Evolutionary conservation across 306 rosid species (phyloP), one percentile per base, ranked within the genome.

Genomic region (Cucumis cinereus): DNA sequence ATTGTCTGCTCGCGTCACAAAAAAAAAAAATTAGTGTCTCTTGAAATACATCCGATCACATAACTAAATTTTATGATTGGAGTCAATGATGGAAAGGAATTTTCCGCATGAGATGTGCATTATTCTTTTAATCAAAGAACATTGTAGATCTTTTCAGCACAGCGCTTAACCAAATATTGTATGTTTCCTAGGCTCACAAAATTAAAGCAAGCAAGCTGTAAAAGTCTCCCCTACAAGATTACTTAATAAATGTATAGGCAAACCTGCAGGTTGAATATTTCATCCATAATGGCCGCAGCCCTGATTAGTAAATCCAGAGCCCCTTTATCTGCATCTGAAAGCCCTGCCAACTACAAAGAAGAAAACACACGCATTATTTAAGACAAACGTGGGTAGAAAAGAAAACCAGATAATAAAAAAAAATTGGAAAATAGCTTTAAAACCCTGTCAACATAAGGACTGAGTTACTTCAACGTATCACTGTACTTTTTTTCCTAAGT

Each of bases 221-320:
- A n/a, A 58, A 35, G 43, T 57, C 59, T 81, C 69, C 72, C 74
- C 69, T 60, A 75, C 52, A 72, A 43, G 40, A 23, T 61, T 22
- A 19, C 24, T 76, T 38, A 33, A 49, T 33, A 47, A 55, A 62
- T 20, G 79, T 69, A 69, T 28, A 10, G 17, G 26, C 63, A 66
- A 77, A 94, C 97, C 98, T 94, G 98, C 69, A 80, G 80, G 85
- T 80, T 69, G 85, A 89, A 94, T 70, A 91, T 92, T 71, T 90
- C 92, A 76, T 94, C 93, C 92, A 91, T 86, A 77, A 91, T 79
- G 74, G 80, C 70, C 79, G 98, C 97, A 70, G 95, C 96, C 86
- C 85, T 90, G 79, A 94, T 81, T 71, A 91, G 77, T 53, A 80
- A 80, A 76, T 15, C 85, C 56, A 94, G 85, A 86, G 90, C 96